A percentile compares a stretch with the other conserved stretches of the same genome.
These are phyloP conservation scores for Cyberlindnera meyerae DNA, from an alignment of 805 yeast species.

Conservation along the genomic window DNA sequence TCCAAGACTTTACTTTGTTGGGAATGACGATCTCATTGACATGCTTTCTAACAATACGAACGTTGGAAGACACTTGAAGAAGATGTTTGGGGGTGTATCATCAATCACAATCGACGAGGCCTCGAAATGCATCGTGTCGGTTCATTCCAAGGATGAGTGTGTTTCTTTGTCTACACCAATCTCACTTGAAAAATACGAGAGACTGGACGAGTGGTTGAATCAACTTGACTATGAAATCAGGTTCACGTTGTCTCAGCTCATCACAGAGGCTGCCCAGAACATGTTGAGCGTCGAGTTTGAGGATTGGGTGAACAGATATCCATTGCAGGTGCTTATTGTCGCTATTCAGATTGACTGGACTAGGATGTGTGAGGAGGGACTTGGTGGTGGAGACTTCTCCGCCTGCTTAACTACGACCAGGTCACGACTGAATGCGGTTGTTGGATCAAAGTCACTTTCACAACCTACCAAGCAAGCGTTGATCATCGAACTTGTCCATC, in stretches of 20 bases:
- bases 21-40: conserved; percentile 85
- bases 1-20: conserved; percentile 82
- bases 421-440: conserved; percentile 10
- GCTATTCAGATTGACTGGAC: conserved; percentile 60
- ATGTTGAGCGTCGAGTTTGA: conserved; percentile 20
- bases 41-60: conserved; percentile 64
- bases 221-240: conserved; percentile 52
- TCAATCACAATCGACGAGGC: conserved; percentile 34
- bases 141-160: conserved; percentile 63
- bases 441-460: conserved; percentile 43
- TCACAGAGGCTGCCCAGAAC: conserved; percentile 29
- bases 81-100: conserved; percentile 67
- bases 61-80: conserved; percentile 56
- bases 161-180: conserved; percentile 42
- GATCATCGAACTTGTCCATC: conserved; percentile 66
- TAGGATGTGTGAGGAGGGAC: conserved; percentile 29
- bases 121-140: conserved; percentile 35
- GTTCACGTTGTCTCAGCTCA: conserved; percentile 37
- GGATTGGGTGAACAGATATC: conserved; percentile 36
- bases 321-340: conserved; percentile 54
- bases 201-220: conserved; percentile 58
- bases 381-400: conserved; percentile 8
- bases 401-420: background rate
- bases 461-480: conserved; percentile 56
- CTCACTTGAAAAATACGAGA: conserved; percentile 34